phyloP scores from a whole-genome alignment of 257 asterid species.

The Jaltomata sinuosa region DNA sequence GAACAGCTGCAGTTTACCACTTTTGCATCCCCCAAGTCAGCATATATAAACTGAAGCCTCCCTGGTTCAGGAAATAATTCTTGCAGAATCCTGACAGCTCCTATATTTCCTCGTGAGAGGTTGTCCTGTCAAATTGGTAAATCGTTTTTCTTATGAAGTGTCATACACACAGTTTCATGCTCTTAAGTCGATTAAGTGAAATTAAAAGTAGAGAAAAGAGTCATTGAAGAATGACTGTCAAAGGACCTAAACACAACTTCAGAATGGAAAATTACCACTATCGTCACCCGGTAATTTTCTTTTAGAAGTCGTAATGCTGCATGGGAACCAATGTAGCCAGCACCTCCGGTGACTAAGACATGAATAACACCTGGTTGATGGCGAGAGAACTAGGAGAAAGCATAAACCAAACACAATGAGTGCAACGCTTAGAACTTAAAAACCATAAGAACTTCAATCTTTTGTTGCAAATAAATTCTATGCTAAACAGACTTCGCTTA shows the following conservation, averaged over 20 bases:
- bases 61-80: conserved; percentile 84
- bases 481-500: neutral
- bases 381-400: conserved; percentile 51
- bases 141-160: neutral
- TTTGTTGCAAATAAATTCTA: neutral
- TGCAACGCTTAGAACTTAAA: neutral
- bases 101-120: conserved; percentile 87
- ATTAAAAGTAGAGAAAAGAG: neutral
- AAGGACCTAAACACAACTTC: neutral
- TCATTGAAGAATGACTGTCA: neutral
- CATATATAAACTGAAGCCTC: conserved; percentile 80
- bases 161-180: neutral
- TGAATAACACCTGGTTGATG: conserved; percentile 84
- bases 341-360: conserved; percentile 94
- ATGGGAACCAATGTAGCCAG: conserved; percentile 93
- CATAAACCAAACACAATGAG: conserved; percentile 1
- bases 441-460: conserved; percentile 1
- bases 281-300: conserved; percentile 77
- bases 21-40: conserved; percentile 85
- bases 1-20: conserved; percentile 31
- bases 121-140: conserved; percentile 47
- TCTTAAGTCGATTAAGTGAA: neutral
- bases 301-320: conserved; percentile 78
- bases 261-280: conserved; percentile 52
- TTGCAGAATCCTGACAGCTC: conserved; percentile 64